Evolutionary conservation across 768 basidiomycete species (phyloP), one percentile per base, ranked within the genome.

Genomic region (Xerocomus spinulosus): DNA sequence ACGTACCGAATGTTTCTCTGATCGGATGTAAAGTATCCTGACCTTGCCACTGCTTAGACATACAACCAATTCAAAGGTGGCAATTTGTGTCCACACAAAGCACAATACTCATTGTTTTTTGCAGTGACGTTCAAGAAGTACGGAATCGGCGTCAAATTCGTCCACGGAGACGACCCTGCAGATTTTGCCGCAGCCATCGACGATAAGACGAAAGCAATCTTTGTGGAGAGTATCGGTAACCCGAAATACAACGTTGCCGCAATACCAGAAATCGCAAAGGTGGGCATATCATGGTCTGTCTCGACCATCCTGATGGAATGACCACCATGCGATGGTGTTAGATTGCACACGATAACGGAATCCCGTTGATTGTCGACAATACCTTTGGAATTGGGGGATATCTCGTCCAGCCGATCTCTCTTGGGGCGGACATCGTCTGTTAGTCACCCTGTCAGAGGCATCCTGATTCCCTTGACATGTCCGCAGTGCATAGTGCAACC

Each of bases 311-410:
- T n/a, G n/a, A n/a, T n/a, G n/a, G n/a, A n/a, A 42, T 42, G 34
- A 42, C 15, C 10, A 2, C 14, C 13, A 8, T 30, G 12, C 9
- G 29, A 17, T 44, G 17, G 3, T 4, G 17, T 17, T 44, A 80
- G 76, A 65, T 85, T 18, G 85, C 85, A 0, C 83, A 85, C 53
- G 70, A 73, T 7, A 60, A 81, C 40, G 70, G 73, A 0, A 77
- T 85, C 12, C 84, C 84, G 0, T 64, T 85, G 37, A 75, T 86
- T 21, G 82, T 84, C 0, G 81, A 83, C 53, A 83, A 82, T 60
- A 83, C 80, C 0, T 79, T 83, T 51, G 81, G 78, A 23, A 77
- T 77, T 64, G 79, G 79, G 44, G 81, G 81, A 9, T 82, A 81
- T 52, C 61, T 82, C 38, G 46, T 78, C 34, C 69, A 69, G 0